phyloP scores from a whole-genome alignment of 2,329 filamentous ascomycete genomes.

The Nannizziopsis arthrosporioides region DNA sequence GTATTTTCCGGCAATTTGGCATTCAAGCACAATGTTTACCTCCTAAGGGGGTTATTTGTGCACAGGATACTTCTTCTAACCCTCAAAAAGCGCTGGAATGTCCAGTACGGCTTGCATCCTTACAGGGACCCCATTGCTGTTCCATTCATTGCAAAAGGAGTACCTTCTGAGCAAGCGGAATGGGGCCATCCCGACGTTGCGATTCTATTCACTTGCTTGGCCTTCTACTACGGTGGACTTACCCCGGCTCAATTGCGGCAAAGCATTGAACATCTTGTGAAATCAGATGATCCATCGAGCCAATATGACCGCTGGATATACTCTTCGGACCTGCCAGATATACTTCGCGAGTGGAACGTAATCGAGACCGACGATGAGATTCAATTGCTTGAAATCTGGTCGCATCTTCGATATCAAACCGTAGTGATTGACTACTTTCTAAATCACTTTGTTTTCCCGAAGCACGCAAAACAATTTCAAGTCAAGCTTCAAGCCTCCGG shows the following conservation, averaged over 20 bases:
- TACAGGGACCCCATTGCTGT: conserved; percentile 42
- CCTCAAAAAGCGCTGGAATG: conserved; percentile 52
- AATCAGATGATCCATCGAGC: conserved; percentile 41
- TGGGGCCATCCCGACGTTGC: conserved; percentile 52
- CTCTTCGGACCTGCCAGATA: conserved; percentile 25
- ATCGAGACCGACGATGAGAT: conserved; percentile 49
- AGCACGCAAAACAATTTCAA: conserved; percentile 51
- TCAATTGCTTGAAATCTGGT: conserved; percentile 42
- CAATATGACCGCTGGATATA: conserved; percentile 36
- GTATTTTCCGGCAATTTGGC: conserved; percentile 11
- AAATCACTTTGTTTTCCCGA: conserved; percentile 46
- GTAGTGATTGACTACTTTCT: conserved; percentile 54
- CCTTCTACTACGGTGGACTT: conserved; percentile 49
- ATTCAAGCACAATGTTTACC: conserved; percentile 8
- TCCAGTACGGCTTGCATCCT: conserved; percentile 50
- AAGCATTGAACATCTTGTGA: conserved; percentile 38
- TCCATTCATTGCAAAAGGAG: conserved; percentile 50
- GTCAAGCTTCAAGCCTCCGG: conserved; percentile 53
- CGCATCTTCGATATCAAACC: conserved; percentile 42
- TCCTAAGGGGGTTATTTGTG: conserved; percentile 42
- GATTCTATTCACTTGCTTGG: conserved; percentile 45
- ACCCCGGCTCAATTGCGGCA: conserved; percentile 39
- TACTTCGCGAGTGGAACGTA: conserved; percentile 35
- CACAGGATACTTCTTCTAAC: conserved; percentile 44
- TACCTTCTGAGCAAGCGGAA: conserved; percentile 44